Percentiles rank a stretch among this genome's conserved stretches.
These are phyloP conservation scores for Fusarium xylarioides DNA, from an alignment of 2,329 filamentous ascomycete genomes.

Conservation along the genomic window DNA sequence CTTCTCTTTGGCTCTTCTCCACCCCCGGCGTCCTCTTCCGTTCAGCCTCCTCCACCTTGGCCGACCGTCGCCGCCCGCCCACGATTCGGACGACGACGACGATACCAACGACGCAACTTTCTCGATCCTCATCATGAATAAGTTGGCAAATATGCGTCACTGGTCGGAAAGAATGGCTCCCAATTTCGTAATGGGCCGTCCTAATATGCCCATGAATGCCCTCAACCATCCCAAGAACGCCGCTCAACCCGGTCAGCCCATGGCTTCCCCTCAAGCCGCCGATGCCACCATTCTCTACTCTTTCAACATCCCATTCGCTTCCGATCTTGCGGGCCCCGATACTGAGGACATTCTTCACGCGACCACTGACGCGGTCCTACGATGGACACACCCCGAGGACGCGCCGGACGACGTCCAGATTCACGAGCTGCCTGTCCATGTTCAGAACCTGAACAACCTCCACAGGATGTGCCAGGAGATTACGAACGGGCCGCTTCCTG, in stretches of 20 bases:
- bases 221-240: constrained; percentile 68
- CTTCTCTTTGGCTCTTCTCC: constrained; percentile 32
- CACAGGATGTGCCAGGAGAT: constrained; percentile 84
- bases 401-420: constrained; percentile 85
- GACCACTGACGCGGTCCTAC: constrained; percentile 83
- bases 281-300: constrained; percentile 88
- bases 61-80: constrained; percentile 42
- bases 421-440: constrained; percentile 91
- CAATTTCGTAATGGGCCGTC: constrained; percentile 71
- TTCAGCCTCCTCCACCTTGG: constrained; percentile 36
- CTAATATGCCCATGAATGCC: constrained; percentile 64
- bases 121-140: constrained; percentile 67
- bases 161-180: constrained; percentile 76
- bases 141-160: constrained; percentile 76
- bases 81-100: constrained; percentile 42
- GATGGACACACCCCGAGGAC: constrained; percentile 93
- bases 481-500: constrained; percentile 73
- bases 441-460: constrained; percentile 83
- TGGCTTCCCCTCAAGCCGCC: constrained; percentile 74
- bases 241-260: constrained; percentile 61
- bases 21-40: constrained; percentile 32
- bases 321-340: constrained; percentile 89
- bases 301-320: constrained; percentile 97
- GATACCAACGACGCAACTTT: constrained; percentile 31
- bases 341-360: constrained; percentile 95